These are phyloP conservation scores for Lagenidium sp. DNA, from an alignment of 352 stramenopile species.

Conservation along the genomic window DNA sequence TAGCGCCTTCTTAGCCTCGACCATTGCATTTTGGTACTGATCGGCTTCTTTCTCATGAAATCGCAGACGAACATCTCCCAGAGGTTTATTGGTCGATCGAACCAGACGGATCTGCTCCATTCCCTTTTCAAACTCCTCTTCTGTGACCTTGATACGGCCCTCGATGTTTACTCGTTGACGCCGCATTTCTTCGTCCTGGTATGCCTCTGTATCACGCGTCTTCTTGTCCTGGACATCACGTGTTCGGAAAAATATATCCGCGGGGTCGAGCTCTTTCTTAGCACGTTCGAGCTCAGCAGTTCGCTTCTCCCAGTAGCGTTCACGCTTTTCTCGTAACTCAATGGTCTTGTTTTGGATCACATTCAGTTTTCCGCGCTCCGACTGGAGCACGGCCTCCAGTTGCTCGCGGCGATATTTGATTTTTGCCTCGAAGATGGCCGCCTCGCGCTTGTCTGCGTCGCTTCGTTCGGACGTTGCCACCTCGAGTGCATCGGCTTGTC, in stretches of 20 bases:
- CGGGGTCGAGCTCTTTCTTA: constrained; percentile 67
- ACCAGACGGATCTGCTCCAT: constrained; percentile 29
- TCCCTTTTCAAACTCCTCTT: constrained; percentile 21
- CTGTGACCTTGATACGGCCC: constrained; percentile 26
- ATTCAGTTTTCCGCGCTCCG: constrained; percentile 54
- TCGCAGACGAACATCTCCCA: constrained; percentile 36
- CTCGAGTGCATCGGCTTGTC: constrained; percentile 25
- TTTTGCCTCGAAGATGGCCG: constrained; percentile 41
- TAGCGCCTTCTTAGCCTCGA: constrained; percentile 33
- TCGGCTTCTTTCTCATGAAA: constrained; percentile 61
- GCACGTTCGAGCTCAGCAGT: constrained; percentile 51
- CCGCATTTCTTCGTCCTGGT: constrained; percentile 44
- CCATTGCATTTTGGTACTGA: constrained; percentile 30
- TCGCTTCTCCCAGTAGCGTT: constrained; percentile 55
- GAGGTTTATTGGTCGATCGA: constrained; percentile 26
- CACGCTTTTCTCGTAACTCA: constrained; percentile 33
- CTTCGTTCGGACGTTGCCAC: constrained; percentile 23
- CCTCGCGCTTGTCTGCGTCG: constrained; percentile 23
- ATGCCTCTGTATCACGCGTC: constrained; percentile 32
- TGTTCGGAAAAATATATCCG: constrained; percentile 68
- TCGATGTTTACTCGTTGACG: constrained; percentile 35
- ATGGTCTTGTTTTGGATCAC: constrained; percentile 33
- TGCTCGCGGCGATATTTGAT: constrained; percentile 23
- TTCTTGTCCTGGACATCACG: constrained; percentile 53
- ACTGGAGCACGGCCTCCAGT: constrained; percentile 20